Evolutionary conservation across 805 yeast species (phyloP).

Genomic region (Saccharomycopsis javanensis): DNA sequence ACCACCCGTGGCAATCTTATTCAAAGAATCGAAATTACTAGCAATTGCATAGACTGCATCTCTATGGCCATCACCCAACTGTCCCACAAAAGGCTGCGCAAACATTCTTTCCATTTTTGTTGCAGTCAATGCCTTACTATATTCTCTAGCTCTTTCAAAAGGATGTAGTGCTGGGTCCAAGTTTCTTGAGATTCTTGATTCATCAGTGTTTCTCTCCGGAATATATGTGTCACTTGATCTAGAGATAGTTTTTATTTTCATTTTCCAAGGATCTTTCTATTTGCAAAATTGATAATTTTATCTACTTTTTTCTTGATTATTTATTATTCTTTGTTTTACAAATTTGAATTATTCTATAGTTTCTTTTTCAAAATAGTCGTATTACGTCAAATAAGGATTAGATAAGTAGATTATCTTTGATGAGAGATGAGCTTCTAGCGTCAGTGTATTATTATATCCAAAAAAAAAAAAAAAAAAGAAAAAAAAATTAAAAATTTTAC

Average conservation of each 20-base stretch:
- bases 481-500: neutral
- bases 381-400: no score
- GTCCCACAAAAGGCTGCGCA: slow-evolving; percentile 96
- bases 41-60: slow-evolving; percentile 91
- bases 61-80: slow-evolving; percentile 86
- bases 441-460: neutral
- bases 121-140: slow-evolving; percentile 88
- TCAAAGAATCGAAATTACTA: slow-evolving; percentile 58
- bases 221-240: slow-evolving; percentile 88
- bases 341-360: no score
- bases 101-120: slow-evolving; percentile 93
- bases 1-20: slow-evolving; percentile 78
- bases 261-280: slow-evolving; percentile 6
- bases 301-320: no score
- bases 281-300: no score
- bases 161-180: slow-evolving; percentile 93
- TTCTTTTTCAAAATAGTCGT: neutral
- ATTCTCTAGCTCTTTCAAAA: slow-evolving; percentile 93
- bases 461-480: neutral
- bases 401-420: no score
- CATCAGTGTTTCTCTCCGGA: slow-evolving; percentile 86
- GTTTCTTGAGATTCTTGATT: slow-evolving; percentile 78
- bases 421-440: no score
- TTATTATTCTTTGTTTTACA: no score
- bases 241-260: slow-evolving; percentile 82